Evolutionary conservation across 768 basidiomycete species (phyloP), one percentile per base, ranked within the genome.

Genomic region (Hericium alpestre): DNA sequence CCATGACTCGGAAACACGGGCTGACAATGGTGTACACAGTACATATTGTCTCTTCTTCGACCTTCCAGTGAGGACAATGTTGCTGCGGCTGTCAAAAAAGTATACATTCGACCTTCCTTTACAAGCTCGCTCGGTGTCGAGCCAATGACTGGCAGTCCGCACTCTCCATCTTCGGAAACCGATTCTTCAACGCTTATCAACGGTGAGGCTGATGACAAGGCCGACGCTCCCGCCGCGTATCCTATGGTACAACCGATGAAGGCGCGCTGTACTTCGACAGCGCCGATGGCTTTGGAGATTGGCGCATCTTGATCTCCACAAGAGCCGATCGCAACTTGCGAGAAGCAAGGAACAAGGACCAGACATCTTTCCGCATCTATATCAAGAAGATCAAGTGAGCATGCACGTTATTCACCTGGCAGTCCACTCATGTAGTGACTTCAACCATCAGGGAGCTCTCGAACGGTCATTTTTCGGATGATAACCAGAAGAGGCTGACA

Each of bases 401-500:
- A 2, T 20, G 49, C 49, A 11, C 15, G 23, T 16, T 18, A 4
- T 12, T 32, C 46, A 10, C 11, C 15, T 27, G 15, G 10, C 7
- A 23, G 22, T 32, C 32, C 6, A 8, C 32, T 32, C 32, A 32
- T 10, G 23, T 50, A 13, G 32, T 8, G 32, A 8, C 32, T 20
- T n/a, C 10, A 40, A 16, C 2, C 32, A 6, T 15, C 38, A 62
- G 59, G 38, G 59, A 61, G 23, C 55, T 62, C 13, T 60, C 59
- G 18, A 50, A 25, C 6, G 59, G 59, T 0, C 55, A 23, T 39
- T 62, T 62, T 40, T 61, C 59, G 8, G 16, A 55, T 15, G 54
- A 54, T 2, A 62, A 62, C 2, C 59, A 60, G 25, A 60, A 39
- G 47, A 39, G 43, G 3, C 37, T 62, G 38, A 55, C 61, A 2